These are phyloP conservation scores for Capsicum pubescens DNA, from an alignment of 257 asterid genomes.

Conservation along the genomic window DNA sequence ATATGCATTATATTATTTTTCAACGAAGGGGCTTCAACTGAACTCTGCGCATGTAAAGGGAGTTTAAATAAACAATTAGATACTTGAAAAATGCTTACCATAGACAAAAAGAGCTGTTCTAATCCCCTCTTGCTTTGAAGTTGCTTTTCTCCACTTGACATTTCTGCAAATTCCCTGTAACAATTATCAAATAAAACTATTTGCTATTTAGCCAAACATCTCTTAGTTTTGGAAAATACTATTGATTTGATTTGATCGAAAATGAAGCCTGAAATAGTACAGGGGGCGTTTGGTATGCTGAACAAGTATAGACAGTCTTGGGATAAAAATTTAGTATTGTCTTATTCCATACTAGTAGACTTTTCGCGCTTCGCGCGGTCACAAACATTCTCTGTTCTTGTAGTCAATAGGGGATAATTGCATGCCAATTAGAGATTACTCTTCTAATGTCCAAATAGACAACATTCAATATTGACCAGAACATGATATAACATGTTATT, in stretches of 20 bases:
- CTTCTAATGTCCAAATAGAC: too few relatives aligned
- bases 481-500: neutral
- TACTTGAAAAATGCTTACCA: conserved; percentile 15
- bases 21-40: neutral
- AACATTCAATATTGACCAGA: too few relatives aligned
- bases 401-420: too few relatives aligned
- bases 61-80: neutral
- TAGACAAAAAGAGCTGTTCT: conserved; percentile 33
- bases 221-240: neutral
- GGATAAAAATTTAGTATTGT: too few relatives aligned
- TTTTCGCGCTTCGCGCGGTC: too few relatives aligned
- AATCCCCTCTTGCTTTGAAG: conserved; percentile 22
- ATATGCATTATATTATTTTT: neutral
- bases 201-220: conserved; percentile 13
- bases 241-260: too few relatives aligned
- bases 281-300: too few relatives aligned
- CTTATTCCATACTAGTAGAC: neutral
- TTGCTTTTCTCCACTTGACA: neutral
- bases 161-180: conserved; percentile 23
- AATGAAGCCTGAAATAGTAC: too few relatives aligned
- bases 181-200: neutral
- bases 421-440: too few relatives aligned
- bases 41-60: neutral
- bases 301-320: too few relatives aligned
- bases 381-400: neutral